Evolutionary conservation across 192 early-diverging fungal species (phyloP), one percentile per base, ranked within the genome.

Genomic region (Coemansia aciculifera): DNA sequence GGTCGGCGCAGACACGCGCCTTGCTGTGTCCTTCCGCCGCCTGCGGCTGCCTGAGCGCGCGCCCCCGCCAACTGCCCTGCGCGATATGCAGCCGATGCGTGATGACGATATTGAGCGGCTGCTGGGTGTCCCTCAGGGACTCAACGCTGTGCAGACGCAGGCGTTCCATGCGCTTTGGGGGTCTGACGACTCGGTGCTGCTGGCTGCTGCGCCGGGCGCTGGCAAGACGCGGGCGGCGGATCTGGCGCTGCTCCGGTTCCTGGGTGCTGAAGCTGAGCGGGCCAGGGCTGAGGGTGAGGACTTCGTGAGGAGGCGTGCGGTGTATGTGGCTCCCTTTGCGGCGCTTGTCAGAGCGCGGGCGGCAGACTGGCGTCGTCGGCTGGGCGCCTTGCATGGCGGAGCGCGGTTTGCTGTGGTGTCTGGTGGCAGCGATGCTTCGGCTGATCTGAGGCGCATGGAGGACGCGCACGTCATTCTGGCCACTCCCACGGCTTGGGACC

Each of bases 71-170:
- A 98, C 98, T 0, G 94, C 96, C 68, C 85, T 98, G 29, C 86
- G 94, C 49, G 98, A 99, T 83, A 78, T 98, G 75, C 93, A 97
- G 76, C 94, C 96, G 13, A 78, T 77, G 49, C 86, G 89, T 34
- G 93, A 93, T 63, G 71, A 85, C 11, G 90, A 86, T 56, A 93
- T 87, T 72, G 95, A 95, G 76, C 67, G 57, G 51, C 67, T 68
- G 31, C 54, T 75, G 36, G 43, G 40, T 48, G 13, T 24, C 15
- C 12, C 40, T 12, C 12, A 0, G 3, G 51, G 42, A 21, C 97
- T 98, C 77, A 98, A 98, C 72, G 92, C 96, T 12, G 90, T 99
- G 43, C 98, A 99, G 84, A 96, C 96, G 1, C 96, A 98, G 73
- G 88, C 89, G 1, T 98, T 98, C 82, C 91, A 98, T 68, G 75